Percentiles rank a stretch among this genome's conserved stretches.
phyloP scores from a whole-genome alignment of 2,329 filamentous ascomycete genomes.

The Thielaviopsis euricoi region DNA sequence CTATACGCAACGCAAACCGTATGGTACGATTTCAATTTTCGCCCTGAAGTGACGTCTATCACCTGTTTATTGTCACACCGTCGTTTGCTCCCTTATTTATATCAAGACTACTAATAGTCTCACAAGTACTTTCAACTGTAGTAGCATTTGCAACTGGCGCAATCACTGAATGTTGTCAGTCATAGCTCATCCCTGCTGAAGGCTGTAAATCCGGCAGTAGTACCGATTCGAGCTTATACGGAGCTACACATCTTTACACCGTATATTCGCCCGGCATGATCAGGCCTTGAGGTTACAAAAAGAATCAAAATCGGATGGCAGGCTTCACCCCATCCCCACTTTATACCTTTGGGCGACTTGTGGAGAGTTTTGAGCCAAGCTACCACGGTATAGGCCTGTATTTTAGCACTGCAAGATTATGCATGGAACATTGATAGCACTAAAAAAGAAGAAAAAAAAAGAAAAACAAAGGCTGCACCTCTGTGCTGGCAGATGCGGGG shows the following conservation, averaged over 20 bases:
- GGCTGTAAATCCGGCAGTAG: too few relatives aligned
- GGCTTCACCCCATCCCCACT: too few relatives aligned
- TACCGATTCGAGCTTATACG: not conserved
- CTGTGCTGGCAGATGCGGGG: not conserved
- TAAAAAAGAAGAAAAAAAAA: not conserved
- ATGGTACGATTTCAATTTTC: too few relatives aligned
- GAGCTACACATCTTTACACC: not conserved
- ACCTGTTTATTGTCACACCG: too few relatives aligned
- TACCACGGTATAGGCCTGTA: not conserved
- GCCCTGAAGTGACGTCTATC: too few relatives aligned
- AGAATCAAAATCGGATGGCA: not conserved
- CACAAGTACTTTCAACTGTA: too few relatives aligned
- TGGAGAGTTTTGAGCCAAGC: not conserved
- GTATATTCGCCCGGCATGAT: not conserved
- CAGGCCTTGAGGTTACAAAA: not conserved
- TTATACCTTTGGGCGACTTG: not conserved
- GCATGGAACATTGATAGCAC: not conserved
- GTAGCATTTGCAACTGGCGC: too few relatives aligned
- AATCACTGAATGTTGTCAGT: too few relatives aligned
- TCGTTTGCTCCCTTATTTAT: too few relatives aligned
- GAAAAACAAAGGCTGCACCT: not conserved
- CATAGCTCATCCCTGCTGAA: too few relatives aligned
- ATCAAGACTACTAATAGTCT: too few relatives aligned
- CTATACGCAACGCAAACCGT: too few relatives aligned
- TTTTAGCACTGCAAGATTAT: not conserved